Evolutionary conservation across 768 basidiomycete species (phyloP).

Genomic region (Boletus tomentosulus): DNA sequence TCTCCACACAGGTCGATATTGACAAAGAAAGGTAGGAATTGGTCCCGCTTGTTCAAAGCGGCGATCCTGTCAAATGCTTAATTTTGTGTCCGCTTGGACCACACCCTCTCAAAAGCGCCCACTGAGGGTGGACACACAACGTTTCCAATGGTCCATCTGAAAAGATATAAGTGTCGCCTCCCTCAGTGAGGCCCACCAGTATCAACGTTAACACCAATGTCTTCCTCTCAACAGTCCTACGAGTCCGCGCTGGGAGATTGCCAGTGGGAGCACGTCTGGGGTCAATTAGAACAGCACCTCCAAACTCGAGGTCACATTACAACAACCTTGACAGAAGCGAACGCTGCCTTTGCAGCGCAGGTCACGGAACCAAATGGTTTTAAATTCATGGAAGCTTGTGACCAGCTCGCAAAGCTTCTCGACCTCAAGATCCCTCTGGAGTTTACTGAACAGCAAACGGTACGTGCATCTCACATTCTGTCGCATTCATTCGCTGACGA

Average conservation of each 20-base stretch:
- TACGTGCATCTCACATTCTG: not conserved
- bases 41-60: not conserved
- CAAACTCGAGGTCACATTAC: slow-evolving; percentile 1
- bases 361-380: slow-evolving; percentile 9
- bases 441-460: slow-evolving; percentile 9
- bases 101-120: too few species aligned
- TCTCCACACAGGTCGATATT: not conserved
- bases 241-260: not conserved
- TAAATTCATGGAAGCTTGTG: slow-evolving; percentile 8
- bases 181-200: not conserved
- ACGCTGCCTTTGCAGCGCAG: slow-evolving; percentile 14
- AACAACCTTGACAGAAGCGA: slow-evolving; percentile 6
- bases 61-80: not conserved
- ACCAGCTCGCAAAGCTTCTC: slow-evolving; percentile 11
- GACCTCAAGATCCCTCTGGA: not conserved
- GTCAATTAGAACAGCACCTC: not conserved
- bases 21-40: not conserved
- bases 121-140: too few species aligned
- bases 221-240: not conserved
- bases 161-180: slow-evolving; percentile 1
- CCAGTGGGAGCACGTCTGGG: slow-evolving; percentile 1
- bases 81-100: slow-evolving; percentile 1
- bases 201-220: slow-evolving; percentile 7
- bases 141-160: slow-evolving; percentile 1
- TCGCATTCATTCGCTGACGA: slow-evolving; percentile 1